A percentile compares a stretch with the other conserved stretches of the same genome.
These are phyloP conservation scores for Didymella sp. DNA, from an alignment of 2,329 filamentous ascomycete genomes.

Conservation along the genomic window DNA sequence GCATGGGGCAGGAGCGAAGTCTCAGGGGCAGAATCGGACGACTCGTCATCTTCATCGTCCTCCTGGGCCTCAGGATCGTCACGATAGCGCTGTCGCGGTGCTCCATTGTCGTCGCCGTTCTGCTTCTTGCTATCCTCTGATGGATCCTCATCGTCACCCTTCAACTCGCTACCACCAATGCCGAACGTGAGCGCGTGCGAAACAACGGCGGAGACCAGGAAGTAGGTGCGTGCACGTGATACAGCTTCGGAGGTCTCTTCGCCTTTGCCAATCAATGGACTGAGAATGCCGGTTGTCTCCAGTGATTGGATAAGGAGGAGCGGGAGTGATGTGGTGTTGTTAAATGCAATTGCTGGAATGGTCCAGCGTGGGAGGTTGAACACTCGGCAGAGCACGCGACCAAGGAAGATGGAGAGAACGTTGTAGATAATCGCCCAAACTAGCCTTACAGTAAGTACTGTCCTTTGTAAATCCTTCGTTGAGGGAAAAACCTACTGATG, in stretches of 20 bases:
- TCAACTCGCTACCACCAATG: conserved; percentile 66
- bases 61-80: conserved; percentile 27
- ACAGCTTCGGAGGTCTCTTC: conserved; percentile 58
- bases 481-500: conserved; percentile 46
- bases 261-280: conserved; percentile 54
- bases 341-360: conserved; percentile 62
- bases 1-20: conserved; percentile 60
- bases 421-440: conserved; percentile 62
- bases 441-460: conserved; percentile 30
- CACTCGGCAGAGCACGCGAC: conserved; percentile 52
- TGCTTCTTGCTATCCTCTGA: conserved; percentile 41
- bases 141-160: conserved; percentile 51
- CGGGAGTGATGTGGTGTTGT: conserved; percentile 64
- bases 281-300: conserved; percentile 63
- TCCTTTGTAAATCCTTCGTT: not conserved
- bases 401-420: conserved; percentile 57
- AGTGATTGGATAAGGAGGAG: conserved; percentile 61
- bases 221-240: conserved; percentile 68
- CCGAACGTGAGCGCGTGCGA: conserved; percentile 70
- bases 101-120: conserved; percentile 7
- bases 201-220: conserved; percentile 70
- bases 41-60: conserved; percentile 30
- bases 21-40: conserved; percentile 41
- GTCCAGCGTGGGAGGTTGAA: conserved; percentile 62
- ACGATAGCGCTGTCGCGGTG: conserved; percentile 13